These are phyloP conservation scores for Pascua guehoae DNA, from an alignment of 1,284 basidiomycete species.

Conservation along the genomic window DNA sequence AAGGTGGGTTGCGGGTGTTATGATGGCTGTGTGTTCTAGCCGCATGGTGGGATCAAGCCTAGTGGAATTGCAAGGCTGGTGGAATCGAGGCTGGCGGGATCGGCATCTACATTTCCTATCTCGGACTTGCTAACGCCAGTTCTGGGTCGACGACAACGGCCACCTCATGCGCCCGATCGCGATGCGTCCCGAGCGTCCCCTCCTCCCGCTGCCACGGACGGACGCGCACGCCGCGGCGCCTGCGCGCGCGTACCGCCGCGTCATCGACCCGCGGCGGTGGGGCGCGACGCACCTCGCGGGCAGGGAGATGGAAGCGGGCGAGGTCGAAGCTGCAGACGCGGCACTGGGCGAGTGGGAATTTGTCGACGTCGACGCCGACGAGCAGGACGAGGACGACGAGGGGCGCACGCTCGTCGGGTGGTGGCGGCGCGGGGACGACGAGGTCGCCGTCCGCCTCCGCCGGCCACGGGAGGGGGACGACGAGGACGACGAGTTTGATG, in stretches of 20 bases:
- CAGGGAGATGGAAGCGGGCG: constrained; percentile 5
- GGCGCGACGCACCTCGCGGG: constrained; percentile 16
- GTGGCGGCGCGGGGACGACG: constrained; percentile 10
- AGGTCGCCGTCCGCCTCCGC: constrained; percentile 2
- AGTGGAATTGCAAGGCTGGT: too few relatives aligned
- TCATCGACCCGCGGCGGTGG: constrained; percentile 36
- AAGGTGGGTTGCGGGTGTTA: too few relatives aligned
- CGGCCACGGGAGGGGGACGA: not conserved
- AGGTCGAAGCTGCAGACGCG: not conserved
- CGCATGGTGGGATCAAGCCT: too few relatives aligned
- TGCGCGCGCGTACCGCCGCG: constrained; percentile 25
- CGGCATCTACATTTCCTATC: not conserved
- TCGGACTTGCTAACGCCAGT: constrained; percentile 16
- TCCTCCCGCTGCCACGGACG: constrained; percentile 8
- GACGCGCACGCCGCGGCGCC: constrained; percentile 3
- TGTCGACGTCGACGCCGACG: constrained; percentile 8
- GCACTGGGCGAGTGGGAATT: constrained; percentile 8
- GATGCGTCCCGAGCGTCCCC: constrained; percentile 38
- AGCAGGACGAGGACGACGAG: constrained; percentile 7
- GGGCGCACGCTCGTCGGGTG: constrained; percentile 11
- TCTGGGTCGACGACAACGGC: constrained; percentile 32
- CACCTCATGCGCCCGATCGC: constrained; percentile 38
- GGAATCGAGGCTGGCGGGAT: too few relatives aligned
- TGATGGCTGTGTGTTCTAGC: too few relatives aligned
- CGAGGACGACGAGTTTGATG: constrained; percentile 2